Conservation (phyloP, 1,284 basidiomycete genomes). For the Trametes versicolor region DNA sequence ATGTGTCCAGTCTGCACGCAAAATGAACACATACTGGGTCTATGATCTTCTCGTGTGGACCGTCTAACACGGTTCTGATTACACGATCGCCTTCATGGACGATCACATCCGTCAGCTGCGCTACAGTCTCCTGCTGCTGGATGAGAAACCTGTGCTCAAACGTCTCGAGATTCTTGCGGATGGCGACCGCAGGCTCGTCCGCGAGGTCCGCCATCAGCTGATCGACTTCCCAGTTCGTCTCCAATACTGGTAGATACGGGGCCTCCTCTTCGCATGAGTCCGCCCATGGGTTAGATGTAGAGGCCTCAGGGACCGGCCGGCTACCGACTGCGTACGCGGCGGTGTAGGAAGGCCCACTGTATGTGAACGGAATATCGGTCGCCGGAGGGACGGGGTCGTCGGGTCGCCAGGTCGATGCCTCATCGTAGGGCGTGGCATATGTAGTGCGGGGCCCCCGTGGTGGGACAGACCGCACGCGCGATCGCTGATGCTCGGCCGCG, state of each 20-base stretch:
- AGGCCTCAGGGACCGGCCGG: too few relatives aligned
- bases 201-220: slow-evolving; percentile 42
- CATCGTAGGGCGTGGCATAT: too few relatives aligned
- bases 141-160: slow-evolving; percentile 45
- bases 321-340: too few relatives aligned
- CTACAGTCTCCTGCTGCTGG: slow-evolving; percentile 37
- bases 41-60: slow-evolving; percentile 42
- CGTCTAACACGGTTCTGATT: slow-evolving; percentile 36
- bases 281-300: too few relatives aligned
- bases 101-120: slow-evolving; percentile 36
- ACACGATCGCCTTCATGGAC: slow-evolving; percentile 39
- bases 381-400: too few relatives aligned
- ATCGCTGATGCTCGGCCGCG: background rate
- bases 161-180: slow-evolving; percentile 38
- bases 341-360: too few relatives aligned
- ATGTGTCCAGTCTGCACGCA: too few relatives aligned
- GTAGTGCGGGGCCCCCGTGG: too few relatives aligned
- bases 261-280: too few relatives aligned
- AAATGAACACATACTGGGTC: slow-evolving; percentile 33
- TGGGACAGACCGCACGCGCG: background rate
- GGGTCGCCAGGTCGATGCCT: too few relatives aligned
- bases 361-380: too few relatives aligned
- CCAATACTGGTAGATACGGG: background rate
- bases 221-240: slow-evolving; percentile 20
- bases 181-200: slow-evolving; percentile 36